Percentiles rank a stretch among this genome's conserved stretches.
Evolutionary conservation across 192 early-diverging fungal species (phyloP).

Genomic region (Entomortierella beljakovae): DNA sequence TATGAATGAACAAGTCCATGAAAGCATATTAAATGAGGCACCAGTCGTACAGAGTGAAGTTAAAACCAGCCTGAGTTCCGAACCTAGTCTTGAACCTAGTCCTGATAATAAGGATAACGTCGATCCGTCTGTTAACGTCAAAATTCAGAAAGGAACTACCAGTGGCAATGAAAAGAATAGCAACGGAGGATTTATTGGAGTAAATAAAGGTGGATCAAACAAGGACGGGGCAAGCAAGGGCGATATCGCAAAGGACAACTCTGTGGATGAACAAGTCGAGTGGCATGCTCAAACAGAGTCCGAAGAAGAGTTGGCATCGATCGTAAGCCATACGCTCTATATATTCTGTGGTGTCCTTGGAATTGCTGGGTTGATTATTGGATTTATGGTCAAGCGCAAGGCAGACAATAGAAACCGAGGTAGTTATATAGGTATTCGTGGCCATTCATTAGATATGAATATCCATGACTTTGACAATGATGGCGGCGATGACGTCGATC

Average conservation of each 20-base stretch:
- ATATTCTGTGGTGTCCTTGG: constrained; percentile 20
- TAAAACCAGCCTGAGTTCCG: too few relatives aligned
- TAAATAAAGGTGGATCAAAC: too few relatives aligned
- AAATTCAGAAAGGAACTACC: too few relatives aligned
- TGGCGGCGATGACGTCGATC: background rate
- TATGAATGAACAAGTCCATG: too few relatives aligned
- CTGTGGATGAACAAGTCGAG: background rate
- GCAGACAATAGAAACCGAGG: background rate
- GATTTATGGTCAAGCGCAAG: constrained; percentile 15
- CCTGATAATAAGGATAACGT: too few relatives aligned
- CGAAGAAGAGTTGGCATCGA: constrained; percentile 8
- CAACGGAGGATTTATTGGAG: too few relatives aligned
- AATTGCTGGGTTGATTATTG: constrained; percentile 12
- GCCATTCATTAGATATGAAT: background rate
- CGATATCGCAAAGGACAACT: background rate
- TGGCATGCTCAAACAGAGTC: background rate
- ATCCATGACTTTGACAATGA: background rate
- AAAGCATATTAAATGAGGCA: too few relatives aligned
- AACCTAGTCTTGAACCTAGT: too few relatives aligned
- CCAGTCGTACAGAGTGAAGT: too few relatives aligned
- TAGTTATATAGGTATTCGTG: background rate
- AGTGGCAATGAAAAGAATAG: too few relatives aligned
- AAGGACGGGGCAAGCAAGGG: background rate
- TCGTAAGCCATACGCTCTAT: constrained; percentile 13
- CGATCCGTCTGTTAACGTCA: too few relatives aligned